A percentile compares a stretch with the other conserved stretches of the same genome.
These are phyloP conservation scores for Aechmea fasciata DNA, from an alignment of 176 grass and related monocot genomes.

Conservation along the genomic window DNA sequence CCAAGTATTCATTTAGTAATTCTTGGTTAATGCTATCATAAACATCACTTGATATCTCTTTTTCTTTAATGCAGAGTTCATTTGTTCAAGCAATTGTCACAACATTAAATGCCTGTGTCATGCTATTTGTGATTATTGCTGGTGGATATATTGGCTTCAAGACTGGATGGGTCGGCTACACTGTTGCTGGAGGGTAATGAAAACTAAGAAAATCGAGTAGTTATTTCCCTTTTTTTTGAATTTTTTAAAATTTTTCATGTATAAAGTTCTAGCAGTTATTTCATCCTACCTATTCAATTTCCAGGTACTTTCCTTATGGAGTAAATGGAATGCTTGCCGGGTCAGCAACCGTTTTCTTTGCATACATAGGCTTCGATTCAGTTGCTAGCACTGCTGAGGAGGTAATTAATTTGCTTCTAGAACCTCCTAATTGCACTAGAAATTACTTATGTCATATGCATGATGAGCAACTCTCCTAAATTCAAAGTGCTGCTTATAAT, in stretches of 20 bases:
- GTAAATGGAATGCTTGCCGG: conserved; percentile 92
- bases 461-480: background rate
- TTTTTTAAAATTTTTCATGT: background rate
- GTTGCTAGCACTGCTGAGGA: conserved; percentile 97
- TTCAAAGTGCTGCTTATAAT: background rate
- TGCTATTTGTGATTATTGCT: conserved; percentile 91
- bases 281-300: conserved; percentile 15
- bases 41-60: background rate
- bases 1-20: background rate
- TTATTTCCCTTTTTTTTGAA: background rate
- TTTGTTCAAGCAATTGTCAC: conserved; percentile 70
- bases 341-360: conserved; percentile 97
- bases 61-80: conserved; percentile 53
- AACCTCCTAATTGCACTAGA: background rate
- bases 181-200: conserved; percentile 59
- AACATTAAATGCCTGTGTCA: conserved; percentile 72
- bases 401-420: conserved; percentile 26
- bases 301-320: conserved; percentile 79
- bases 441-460: background rate
- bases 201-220: background rate
- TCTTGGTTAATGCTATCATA: background rate
- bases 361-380: conserved; percentile 88
- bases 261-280: background rate
- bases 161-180: conserved; percentile 90
- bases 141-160: conserved; percentile 81